phyloP scores from a whole-genome alignment of 2,329 filamentous ascomycete genomes.

The Aspergillus alliaceus region DNA sequence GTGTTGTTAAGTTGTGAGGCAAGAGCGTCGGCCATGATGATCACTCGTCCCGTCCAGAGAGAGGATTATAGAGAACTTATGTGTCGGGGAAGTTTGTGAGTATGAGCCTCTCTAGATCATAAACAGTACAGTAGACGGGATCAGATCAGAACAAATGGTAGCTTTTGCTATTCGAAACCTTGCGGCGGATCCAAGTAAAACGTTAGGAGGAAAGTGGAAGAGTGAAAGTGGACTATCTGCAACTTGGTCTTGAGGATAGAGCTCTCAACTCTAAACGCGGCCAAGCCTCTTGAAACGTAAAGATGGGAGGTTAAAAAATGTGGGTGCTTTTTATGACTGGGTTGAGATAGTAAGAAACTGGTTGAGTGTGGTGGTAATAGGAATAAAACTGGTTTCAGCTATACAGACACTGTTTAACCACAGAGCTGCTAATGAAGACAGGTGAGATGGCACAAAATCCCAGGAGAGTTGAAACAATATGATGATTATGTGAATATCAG shows the following conservation, averaged over 20 bases:
- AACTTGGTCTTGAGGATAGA: background rate
- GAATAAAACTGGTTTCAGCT: background rate
- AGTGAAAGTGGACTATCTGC: background rate
- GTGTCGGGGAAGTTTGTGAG: background rate
- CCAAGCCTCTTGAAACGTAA: background rate
- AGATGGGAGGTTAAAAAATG: background rate
- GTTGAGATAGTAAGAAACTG: background rate
- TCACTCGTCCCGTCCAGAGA: conserved; percentile 13
- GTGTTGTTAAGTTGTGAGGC: conserved; percentile 47
- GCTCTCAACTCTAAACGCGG: background rate
- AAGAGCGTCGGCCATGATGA: conserved; percentile 45
- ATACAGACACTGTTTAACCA: background rate
- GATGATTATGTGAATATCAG: background rate
- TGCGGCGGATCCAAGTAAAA: background rate
- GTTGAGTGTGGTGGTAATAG: background rate
- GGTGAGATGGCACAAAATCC: background rate
- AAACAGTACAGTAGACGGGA: background rate
- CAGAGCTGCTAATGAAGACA: background rate
- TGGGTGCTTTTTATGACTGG: background rate
- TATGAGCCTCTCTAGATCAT: background rate
- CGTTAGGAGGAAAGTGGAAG: background rate
- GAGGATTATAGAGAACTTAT: background rate
- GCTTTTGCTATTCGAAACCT: background rate
- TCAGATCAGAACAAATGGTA: background rate
- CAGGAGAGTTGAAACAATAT: background rate